These are phyloP conservation scores for Sabuloglossum arenarium DNA, from an alignment of 495 filamentous ascomycete species.

Conservation along the genomic window DNA sequence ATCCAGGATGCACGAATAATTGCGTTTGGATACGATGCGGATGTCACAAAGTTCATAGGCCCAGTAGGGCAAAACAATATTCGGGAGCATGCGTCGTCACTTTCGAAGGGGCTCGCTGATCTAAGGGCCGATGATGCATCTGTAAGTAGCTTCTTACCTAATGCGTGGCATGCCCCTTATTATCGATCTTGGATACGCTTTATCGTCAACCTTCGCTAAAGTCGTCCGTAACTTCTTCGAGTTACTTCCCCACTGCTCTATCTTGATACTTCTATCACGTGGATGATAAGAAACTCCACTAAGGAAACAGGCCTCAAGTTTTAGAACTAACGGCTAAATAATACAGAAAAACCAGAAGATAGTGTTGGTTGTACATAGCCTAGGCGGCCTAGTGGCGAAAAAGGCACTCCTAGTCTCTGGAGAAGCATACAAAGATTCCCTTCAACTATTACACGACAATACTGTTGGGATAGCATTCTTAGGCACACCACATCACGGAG, in stretches of 20 bases:
- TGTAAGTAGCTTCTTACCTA: background rate
- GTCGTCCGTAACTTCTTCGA: too few relatives aligned
- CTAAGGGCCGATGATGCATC: background rate
- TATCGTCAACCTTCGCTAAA: too few relatives aligned
- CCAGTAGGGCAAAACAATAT: background rate
- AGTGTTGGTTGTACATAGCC: background rate
- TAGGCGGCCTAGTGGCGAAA: background rate
- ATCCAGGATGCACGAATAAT: background rate
- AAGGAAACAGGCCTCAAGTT: too few relatives aligned
- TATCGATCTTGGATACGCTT: too few relatives aligned
- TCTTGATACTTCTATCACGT: too few relatives aligned
- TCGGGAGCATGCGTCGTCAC: background rate
- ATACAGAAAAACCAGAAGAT: conserved; percentile 25
- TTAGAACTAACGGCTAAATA: background rate
- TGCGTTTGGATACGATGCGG: background rate
- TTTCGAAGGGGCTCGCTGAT: background rate
- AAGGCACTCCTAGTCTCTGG: background rate
- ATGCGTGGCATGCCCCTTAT: too few relatives aligned
- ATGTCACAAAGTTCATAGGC: background rate
- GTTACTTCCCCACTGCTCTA: too few relatives aligned
- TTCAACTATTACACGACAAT: background rate
- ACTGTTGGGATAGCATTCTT: conserved; percentile 64
- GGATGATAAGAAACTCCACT: too few relatives aligned
- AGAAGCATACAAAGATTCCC: background rate
- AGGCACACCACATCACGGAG: conserved; percentile 18